A percentile compares a stretch with the other conserved stretches of the same genome.
Evolutionary conservation across 2,329 filamentous ascomycete species (phyloP).

Genomic region (Aspergillus caelatus): DNA sequence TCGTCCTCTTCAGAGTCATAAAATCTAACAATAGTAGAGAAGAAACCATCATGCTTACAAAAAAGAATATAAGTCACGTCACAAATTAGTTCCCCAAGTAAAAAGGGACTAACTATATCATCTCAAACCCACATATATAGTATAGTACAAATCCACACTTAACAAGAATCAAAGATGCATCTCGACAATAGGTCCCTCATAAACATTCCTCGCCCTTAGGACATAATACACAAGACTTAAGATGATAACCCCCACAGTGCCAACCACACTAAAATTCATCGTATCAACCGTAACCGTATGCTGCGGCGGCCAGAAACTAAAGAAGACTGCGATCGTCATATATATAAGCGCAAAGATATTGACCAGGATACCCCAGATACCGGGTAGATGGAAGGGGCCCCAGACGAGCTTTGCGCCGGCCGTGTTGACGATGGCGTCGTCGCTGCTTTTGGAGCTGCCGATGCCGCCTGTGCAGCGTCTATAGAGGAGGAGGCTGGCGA

Average conservation of each 20-base stretch:
- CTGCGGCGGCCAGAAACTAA: conserved; percentile 51
- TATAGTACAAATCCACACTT: background rate
- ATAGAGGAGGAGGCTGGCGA: conserved; percentile 30
- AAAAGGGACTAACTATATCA: no score
- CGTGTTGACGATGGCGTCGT: conserved; percentile 26
- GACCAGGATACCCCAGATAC: conserved; percentile 43
- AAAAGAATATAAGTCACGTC: no score
- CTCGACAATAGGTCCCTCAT: conserved; percentile 35
- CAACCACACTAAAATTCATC: conserved; percentile 53
- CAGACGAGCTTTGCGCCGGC: conserved; percentile 32
- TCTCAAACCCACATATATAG: no score
- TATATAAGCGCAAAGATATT: conserved; percentile 51
- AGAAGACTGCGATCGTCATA: conserved; percentile 51
- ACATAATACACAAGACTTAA: conserved; percentile 46
- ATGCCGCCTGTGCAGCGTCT: conserved; percentile 29
- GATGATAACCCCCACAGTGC: conserved; percentile 45
- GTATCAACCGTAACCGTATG: conserved; percentile 40
- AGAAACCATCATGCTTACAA: no score
- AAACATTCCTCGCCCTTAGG: conserved; percentile 37
- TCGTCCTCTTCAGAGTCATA: no score
- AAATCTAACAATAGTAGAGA: no score
- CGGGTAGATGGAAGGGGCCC: conserved; percentile 33
- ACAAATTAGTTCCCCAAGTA: no score
- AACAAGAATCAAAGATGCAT: background rate
- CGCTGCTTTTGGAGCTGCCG: conserved; percentile 17